Evolutionary conservation across 768 basidiomycete genomes (phyloP).

Genomic region (Russula sp.): DNA sequence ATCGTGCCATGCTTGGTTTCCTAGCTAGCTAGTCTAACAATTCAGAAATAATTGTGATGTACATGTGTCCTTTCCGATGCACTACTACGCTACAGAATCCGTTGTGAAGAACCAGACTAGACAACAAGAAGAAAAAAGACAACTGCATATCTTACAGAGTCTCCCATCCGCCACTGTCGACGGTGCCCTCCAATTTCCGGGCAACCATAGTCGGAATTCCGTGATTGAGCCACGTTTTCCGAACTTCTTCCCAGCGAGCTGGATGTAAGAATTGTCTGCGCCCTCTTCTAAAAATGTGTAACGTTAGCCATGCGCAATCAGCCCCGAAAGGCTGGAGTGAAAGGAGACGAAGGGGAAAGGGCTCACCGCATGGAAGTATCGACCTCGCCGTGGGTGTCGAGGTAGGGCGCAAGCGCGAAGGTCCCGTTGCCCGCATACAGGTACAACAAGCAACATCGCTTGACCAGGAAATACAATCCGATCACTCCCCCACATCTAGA

Average conservation of each 20-base stretch:
- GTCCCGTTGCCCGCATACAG: slow-evolving; percentile 86
- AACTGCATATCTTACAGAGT: slow-evolving; percentile 42
- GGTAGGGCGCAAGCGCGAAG: slow-evolving; percentile 81
- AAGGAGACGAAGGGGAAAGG: background rate
- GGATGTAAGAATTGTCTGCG: slow-evolving; percentile 82
- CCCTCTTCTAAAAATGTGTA: slow-evolving; percentile 52
- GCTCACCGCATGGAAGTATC: slow-evolving; percentile 85
- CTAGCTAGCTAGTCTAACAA: slow-evolving; percentile 1
- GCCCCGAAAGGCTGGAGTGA: background rate
- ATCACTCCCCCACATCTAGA: slow-evolving; percentile 82
- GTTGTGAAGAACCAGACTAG: background rate
- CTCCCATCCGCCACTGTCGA: slow-evolving; percentile 94
- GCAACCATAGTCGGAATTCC: slow-evolving; percentile 87
- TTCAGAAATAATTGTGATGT: background rate
- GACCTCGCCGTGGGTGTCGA: slow-evolving; percentile 91
- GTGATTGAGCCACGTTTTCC: slow-evolving; percentile 86
- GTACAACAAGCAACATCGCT: slow-evolving; percentile 84
- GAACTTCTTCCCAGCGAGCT: slow-evolving; percentile 84
- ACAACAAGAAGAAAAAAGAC: background rate
- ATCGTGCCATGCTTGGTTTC: slow-evolving; percentile 7
- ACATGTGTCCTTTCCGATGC: slow-evolving; percentile 6
- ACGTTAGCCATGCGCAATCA: slow-evolving; percentile 2
- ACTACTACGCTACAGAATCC: slow-evolving; percentile 7
- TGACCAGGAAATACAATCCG: slow-evolving; percentile 87
- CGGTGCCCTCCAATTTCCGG: slow-evolving; percentile 75